Conservation (phyloP, 2,329 filamentous ascomycete genomes). For the Aspergillus uvarum region DNA sequence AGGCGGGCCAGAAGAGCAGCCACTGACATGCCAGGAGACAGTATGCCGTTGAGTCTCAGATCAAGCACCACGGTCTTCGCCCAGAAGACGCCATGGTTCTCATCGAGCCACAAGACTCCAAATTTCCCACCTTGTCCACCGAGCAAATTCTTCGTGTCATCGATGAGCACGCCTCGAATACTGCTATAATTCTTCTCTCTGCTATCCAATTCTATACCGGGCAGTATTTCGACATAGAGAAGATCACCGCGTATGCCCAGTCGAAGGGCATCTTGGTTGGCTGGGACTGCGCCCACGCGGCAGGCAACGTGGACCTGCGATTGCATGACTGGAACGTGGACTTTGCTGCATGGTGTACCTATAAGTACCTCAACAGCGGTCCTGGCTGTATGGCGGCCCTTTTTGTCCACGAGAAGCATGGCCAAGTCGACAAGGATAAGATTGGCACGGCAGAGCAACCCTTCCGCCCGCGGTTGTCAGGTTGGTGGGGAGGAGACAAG, state of each 20-base stretch:
- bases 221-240: slow-evolving; percentile 78
- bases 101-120: slow-evolving; percentile 61
- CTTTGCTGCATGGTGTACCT: slow-evolving; percentile 90
- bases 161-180: slow-evolving; percentile 68
- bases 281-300: slow-evolving; percentile 87
- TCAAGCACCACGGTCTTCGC: slow-evolving; percentile 67
- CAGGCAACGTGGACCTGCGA: slow-evolving; percentile 74
- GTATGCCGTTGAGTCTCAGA: slow-evolving; percentile 82
- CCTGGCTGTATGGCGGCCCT: slow-evolving; percentile 77
- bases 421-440: slow-evolving; percentile 42
- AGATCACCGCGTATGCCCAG: slow-evolving; percentile 76
- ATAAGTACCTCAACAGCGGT: slow-evolving; percentile 89
- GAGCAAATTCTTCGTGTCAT: slow-evolving; percentile 71
- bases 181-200: slow-evolving; percentile 76
- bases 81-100: slow-evolving; percentile 69
- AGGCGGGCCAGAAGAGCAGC: not conserved
- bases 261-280: slow-evolving; percentile 70
- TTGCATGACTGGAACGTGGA: slow-evolving; percentile 90
- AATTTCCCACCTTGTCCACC: slow-evolving; percentile 63
- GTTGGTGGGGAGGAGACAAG: slow-evolving; percentile 88
- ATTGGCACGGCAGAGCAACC: slow-evolving; percentile 39
- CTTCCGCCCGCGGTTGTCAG: slow-evolving; percentile 68
- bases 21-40: slow-evolving; percentile 35
- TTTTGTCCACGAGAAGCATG: slow-evolving; percentile 77
- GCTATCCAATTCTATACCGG: slow-evolving; percentile 92